Evolutionary conservation across 257 asterid species (phyloP).

Genomic region (Fraxinus cuspidata): DNA sequence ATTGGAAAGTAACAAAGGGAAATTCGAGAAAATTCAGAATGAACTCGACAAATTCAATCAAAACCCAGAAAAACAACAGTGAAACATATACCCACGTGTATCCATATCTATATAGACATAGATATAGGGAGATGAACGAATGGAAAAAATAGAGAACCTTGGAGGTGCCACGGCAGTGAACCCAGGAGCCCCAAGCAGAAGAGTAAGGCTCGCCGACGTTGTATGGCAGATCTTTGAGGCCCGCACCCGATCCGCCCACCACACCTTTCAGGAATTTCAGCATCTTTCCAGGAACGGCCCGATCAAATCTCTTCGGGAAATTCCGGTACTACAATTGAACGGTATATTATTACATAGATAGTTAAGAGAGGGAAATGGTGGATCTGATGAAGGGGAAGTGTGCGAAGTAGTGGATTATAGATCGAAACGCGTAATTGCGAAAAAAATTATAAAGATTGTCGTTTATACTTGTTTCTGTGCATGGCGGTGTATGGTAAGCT

Average conservation of each 20-base stretch:
- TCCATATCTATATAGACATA: neutral
- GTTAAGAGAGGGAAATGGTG: conserved; percentile 17
- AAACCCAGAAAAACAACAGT: neutral
- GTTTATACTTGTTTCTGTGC: neutral
- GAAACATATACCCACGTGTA: neutral
- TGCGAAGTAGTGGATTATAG: conserved; percentile 35
- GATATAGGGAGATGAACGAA: neutral
- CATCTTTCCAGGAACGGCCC: conserved; percentile 49
- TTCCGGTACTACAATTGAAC: neutral
- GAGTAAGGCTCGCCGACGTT: conserved; percentile 96
- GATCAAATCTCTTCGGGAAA: conserved; percentile 1
- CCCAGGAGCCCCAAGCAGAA: conserved; percentile 98
- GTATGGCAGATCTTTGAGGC: conserved; percentile 95
- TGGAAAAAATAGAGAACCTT: conserved; percentile 43
- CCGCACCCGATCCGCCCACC: conserved; percentile 91
- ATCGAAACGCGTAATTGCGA: neutral
- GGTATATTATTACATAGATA: neutral
- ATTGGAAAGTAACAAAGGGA: conserved; percentile 19
- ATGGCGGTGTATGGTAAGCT: neutral
- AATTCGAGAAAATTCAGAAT: conserved; percentile 16
- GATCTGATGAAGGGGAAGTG: conserved; percentile 34
- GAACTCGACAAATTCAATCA: neutral
- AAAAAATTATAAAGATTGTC: neutral
- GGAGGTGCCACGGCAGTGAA: conserved; percentile 87
- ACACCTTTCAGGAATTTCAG: conserved; percentile 91